Base-by-base conservation (phyloP, 352 stramenopile genomes). In the Aphanomyces stellatus region DNA sequence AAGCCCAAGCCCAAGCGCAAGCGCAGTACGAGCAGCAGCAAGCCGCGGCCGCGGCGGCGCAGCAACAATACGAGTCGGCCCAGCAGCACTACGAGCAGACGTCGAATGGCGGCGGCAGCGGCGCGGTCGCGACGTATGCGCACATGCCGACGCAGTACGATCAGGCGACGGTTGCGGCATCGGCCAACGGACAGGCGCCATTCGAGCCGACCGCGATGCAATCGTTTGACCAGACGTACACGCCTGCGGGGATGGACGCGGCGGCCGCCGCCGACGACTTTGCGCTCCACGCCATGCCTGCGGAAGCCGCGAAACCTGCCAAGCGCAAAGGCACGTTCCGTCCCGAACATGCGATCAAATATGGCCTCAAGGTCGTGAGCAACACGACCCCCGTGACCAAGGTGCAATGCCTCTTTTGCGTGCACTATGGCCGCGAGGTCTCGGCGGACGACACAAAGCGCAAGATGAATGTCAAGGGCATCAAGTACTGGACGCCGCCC, bases 341-440 rank as follows among this genome's bases (percentile, higher is more conserved):
- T 7, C 43, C 24, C 2, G 60, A 67, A 48, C 60, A 67, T 59
- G 49, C 30, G n/a, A 49, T 67, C 22, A 49, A 67, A 27, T 67
- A 57, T 37, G 60, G 60, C 7, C 37, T 67, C 11, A 49, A 51
- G 46, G 37, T 51, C 34, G 34, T 67, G 25, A 28, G 28, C 6
- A 35, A 64, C 17, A 57, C 49, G 49, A 2, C 49, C 7, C 60
- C 60, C 10, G 60, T 67, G 25, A 27, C 48, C 60, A 67, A 67
- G 34, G 60, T 67, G 31, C 60, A 67, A 31, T 67, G 60, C 35
- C n/a, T 67, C 17, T 67, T 67, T 31, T 67, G 60, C 35, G 60
- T 67, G 15, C 60, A 67, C 22, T 67, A 57, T 53, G 60, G 60
- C 33, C 60, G 60, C 60, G 60, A 67, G 30, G 48, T 57, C 7